Percentiles rank a stretch among this genome's conserved stretches.
These are phyloP conservation scores for Suillus cothurnatus DNA, from an alignment of 768 basidiomycete genomes.

Conservation along the genomic window DNA sequence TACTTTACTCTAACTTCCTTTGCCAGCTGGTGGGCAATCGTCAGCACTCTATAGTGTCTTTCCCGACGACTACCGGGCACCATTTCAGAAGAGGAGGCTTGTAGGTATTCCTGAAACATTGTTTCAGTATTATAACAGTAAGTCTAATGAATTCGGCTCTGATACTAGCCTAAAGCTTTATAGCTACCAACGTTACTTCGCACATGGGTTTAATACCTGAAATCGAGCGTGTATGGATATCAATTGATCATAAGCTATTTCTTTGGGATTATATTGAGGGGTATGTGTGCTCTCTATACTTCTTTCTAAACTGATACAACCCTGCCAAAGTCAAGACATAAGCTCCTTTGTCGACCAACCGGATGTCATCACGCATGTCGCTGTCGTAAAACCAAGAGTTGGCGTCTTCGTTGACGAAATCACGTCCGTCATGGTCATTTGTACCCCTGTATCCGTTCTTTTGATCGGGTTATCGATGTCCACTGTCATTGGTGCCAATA, in stretches of 20 bases:
- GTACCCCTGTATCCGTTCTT: conserved; percentile 80
- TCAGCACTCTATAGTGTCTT: conserved; percentile 81
- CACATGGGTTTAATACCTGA: conserved; percentile 93
- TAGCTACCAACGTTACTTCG: conserved; percentile 69
- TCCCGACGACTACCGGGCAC: conserved; percentile 76
- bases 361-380: conserved; percentile 87
- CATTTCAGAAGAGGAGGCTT: conserved; percentile 77
- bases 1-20: conserved; percentile 8
- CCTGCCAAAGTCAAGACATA: conserved; percentile 71
- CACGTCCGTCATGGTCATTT: conserved; percentile 84
- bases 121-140: conserved; percentile 79
- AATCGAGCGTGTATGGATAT: conserved; percentile 94
- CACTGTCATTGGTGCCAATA: conserved; percentile 41
- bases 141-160: conserved; percentile 23
- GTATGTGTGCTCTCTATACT: conserved; percentile 46
- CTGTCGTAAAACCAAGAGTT: conserved; percentile 82
- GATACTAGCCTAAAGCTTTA: conserved; percentile 18
- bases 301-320: conserved; percentile 5
- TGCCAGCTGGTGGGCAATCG: conserved; percentile 59
- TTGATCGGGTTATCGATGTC: conserved; percentile 78
- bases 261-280: conserved; percentile 97
- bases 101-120: conserved; percentile 77
- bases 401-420: conserved; percentile 94
- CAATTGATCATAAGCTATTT: conserved; percentile 91
- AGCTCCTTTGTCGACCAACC: conserved; percentile 90